These are phyloP conservation scores for Phlebiopsis flavidoalba DNA, from an alignment of 768 basidiomycete genomes.

Conservation along the genomic window DNA sequence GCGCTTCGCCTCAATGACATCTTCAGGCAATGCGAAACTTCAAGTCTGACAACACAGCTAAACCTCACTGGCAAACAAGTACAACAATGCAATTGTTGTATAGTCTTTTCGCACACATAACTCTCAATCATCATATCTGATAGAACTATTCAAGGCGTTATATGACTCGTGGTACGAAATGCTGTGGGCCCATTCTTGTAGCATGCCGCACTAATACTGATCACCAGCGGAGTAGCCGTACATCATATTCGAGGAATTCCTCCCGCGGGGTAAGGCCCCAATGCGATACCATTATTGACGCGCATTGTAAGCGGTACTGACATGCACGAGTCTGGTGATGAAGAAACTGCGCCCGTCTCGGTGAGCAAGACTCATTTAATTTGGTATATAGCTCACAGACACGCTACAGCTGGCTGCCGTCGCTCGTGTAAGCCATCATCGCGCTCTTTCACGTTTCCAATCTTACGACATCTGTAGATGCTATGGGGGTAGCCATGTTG, in stretches of 20 bases:
- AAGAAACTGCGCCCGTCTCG: slow-evolving; percentile 59
- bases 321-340: slow-evolving; percentile 37
- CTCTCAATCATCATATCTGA: slow-evolving; percentile 18
- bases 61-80: slow-evolving; percentile 21
- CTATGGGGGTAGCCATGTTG: not conserved
- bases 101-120: not conserved
- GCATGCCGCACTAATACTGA: not conserved
- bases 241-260: slow-evolving; percentile 63
- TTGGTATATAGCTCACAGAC: not conserved
- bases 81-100: slow-evolving; percentile 14
- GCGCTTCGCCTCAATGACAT: not conserved
- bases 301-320: not conserved
- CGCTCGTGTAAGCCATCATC: slow-evolving; percentile 41
- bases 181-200: no score
- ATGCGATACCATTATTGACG: slow-evolving; percentile 7
- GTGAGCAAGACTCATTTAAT: not conserved
- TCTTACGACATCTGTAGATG: not conserved
- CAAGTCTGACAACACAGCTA: slow-evolving; percentile 25
- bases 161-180: slow-evolving; percentile 57
- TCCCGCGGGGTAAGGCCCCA: slow-evolving; percentile 47
- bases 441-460: not conserved
- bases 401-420: slow-evolving; percentile 45
- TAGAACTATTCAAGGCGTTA: slow-evolving; percentile 41
- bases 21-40: slow-evolving; percentile 20
- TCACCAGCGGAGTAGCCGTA: slow-evolving; percentile 35